Conservation (phyloP, 768 basidiomycete genomes). For the Boletus insuetus region DNA sequence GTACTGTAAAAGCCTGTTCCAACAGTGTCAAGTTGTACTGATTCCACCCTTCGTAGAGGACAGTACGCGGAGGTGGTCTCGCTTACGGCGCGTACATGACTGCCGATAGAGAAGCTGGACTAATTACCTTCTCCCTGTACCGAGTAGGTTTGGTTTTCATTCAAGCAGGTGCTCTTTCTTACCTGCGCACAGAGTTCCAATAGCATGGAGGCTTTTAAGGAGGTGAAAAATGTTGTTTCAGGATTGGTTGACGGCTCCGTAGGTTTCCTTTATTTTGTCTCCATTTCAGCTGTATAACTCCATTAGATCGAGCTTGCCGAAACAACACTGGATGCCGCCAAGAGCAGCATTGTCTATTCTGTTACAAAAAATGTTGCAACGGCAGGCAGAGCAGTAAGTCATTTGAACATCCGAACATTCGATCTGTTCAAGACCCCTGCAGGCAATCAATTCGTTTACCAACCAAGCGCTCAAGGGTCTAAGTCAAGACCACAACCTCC, state of each 20-base stretch:
- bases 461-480: conserved; percentile 92
- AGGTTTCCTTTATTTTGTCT: conserved; percentile 19
- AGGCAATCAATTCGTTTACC: conserved; percentile 81
- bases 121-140: conserved; percentile 74
- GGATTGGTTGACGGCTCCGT: conserved; percentile 85
- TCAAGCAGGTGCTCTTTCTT: not conserved
- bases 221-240: conserved; percentile 73
- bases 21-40: conserved; percentile 4
- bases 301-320: conserved; percentile 74
- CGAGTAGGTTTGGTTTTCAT: conserved; percentile 46
- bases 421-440: conserved; percentile 9
- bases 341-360: conserved; percentile 85
- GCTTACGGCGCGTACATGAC: conserved; percentile 87
- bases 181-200: conserved; percentile 65
- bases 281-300: not conserved
- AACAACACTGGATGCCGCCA: conserved; percentile 83
- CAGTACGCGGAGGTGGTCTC: conserved; percentile 90
- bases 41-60: conserved; percentile 49
- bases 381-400: conserved; percentile 77
- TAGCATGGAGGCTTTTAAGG: conserved; percentile 73
- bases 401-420: not conserved
- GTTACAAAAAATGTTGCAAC: conserved; percentile 83
- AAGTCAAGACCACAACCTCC: conserved; percentile 66
- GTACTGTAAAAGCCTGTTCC: conserved; percentile 36
- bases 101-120: conserved; percentile 74